phyloP scores from a whole-genome alignment of 345 rosid genomes.

The Lepidium aucheri region DNA sequence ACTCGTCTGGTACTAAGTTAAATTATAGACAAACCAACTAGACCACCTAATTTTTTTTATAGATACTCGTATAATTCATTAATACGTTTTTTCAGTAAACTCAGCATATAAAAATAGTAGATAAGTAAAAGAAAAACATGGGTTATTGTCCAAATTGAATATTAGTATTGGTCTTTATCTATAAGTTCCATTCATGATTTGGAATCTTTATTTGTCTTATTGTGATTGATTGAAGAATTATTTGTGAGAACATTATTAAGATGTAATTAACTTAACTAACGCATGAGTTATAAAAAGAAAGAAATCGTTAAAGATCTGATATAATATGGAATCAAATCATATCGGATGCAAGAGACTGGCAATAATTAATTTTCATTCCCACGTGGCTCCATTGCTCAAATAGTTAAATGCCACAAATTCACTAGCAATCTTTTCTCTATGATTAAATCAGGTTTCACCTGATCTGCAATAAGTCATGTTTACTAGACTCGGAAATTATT shows the following conservation, averaged over 20 bases:
- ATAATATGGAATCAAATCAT: background rate
- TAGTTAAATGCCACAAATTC: too few relatives aligned
- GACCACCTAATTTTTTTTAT: too few relatives aligned
- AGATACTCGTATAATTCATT: background rate
- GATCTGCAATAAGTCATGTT: background rate
- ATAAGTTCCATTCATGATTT: background rate
- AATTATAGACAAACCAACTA: too few relatives aligned
- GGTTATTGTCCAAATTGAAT: background rate
- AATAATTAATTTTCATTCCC: background rate
- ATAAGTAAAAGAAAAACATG: background rate
- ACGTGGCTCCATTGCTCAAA: slow-evolving; percentile 3
- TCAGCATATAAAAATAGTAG: background rate
- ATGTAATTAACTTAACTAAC: background rate
- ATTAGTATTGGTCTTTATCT: background rate
- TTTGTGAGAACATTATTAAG: background rate
- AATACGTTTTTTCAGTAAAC: background rate
- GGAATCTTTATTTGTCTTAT: background rate
- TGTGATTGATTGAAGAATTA: background rate
- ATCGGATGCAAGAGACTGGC: background rate
- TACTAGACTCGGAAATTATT: background rate
- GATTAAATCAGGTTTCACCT: background rate
- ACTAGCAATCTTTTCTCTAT: too few relatives aligned
- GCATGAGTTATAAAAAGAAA: background rate
- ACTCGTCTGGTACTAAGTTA: too few relatives aligned
- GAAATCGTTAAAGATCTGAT: background rate